These are phyloP conservation scores for Chaetomium fimeti DNA, from an alignment of 495 filamentous ascomycete genomes.

Conservation along the genomic window DNA sequence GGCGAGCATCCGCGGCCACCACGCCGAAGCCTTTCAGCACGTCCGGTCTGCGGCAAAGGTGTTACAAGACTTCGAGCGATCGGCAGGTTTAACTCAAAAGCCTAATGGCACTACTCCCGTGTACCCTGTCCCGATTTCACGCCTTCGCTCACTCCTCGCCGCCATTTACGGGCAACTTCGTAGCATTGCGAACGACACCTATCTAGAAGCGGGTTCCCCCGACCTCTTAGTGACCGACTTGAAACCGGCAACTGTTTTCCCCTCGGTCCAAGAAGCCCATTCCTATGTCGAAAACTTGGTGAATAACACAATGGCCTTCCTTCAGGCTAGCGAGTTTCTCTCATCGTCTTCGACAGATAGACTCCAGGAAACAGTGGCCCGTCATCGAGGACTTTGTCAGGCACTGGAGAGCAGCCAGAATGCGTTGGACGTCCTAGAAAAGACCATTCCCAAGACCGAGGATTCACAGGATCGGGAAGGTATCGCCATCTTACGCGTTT, in stretches of 20 bases:
- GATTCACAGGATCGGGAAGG: not conserved
- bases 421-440: conserved; percentile 22
- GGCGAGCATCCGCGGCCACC: conserved; percentile 23
- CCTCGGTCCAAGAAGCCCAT: conserved; percentile 23
- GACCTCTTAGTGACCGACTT: conserved; percentile 17
- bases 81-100: not conserved
- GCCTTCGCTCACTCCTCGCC: conserved; percentile 17
- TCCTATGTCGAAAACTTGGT: conserved; percentile 19
- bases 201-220: not conserved
- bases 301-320: conserved; percentile 24
- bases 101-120: not conserved
- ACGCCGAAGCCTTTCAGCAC: conserved; percentile 25
- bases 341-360: not conserved
- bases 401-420: conserved; percentile 19
- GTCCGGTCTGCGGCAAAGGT: conserved; percentile 24
- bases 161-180: conserved; percentile 25
- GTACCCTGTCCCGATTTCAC: conserved; percentile 21
- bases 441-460: not conserved
- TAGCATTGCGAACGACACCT: conserved; percentile 19
- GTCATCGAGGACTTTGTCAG: conserved; percentile 19
- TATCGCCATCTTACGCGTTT: conserved; percentile 13
- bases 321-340: conserved; percentile 3
- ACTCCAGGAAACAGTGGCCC: conserved; percentile 7
- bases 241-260: conserved; percentile 21
- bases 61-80: conserved; percentile 20